Evolutionary conservation across 164 flowering plant genomes (phyloP).

Genomic region (Tetrastigma voinierianum): DNA sequence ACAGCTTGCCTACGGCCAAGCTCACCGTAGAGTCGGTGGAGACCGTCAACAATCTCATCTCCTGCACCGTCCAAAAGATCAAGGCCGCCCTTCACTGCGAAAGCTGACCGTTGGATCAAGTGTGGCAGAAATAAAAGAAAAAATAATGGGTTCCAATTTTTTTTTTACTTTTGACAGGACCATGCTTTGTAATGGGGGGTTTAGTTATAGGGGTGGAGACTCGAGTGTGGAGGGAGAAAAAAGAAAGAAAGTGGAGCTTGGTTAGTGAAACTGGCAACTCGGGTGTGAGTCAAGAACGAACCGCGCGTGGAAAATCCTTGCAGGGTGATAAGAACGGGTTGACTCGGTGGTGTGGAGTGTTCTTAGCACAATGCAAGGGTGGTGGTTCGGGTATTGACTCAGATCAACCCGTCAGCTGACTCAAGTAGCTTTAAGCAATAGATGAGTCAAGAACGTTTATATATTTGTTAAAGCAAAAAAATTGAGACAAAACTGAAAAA

Average conservation of each 20-base stretch:
- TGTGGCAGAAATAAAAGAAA: not conserved
- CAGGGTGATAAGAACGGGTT: conserved; percentile 36
- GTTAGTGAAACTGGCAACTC: conserved; percentile 8
- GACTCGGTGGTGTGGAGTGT: not conserved
- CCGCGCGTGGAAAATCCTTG: conserved; percentile 64
- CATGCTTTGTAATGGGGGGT: too few relatives aligned
- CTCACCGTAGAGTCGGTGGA: conserved; percentile 95
- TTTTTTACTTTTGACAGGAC: not conserved
- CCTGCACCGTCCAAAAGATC: conserved; percentile 96
- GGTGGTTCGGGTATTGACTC: conserved; percentile 99
- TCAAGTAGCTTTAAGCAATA: conserved; percentile 7
- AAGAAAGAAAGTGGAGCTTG: conserved; percentile 6
- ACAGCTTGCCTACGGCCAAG: conserved; percentile 88
- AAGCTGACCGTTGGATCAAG: conserved; percentile 28
- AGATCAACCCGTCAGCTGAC: conserved; percentile 28
- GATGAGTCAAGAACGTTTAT: not conserved
- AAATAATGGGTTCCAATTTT: not conserved
- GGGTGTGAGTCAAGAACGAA: conserved; percentile 99
- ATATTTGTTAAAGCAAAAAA: not conserved
- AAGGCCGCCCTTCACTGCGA: conserved; percentile 89
- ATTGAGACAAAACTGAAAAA: not conserved
- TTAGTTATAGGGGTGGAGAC: too few relatives aligned
- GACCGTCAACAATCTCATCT: conserved; percentile 91
- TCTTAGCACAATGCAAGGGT: conserved; percentile 56
- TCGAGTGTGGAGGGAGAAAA: not conserved